Conservation (phyloP, 2,329 filamentous ascomycete species). For the Xylariaceae sp. region DNA sequence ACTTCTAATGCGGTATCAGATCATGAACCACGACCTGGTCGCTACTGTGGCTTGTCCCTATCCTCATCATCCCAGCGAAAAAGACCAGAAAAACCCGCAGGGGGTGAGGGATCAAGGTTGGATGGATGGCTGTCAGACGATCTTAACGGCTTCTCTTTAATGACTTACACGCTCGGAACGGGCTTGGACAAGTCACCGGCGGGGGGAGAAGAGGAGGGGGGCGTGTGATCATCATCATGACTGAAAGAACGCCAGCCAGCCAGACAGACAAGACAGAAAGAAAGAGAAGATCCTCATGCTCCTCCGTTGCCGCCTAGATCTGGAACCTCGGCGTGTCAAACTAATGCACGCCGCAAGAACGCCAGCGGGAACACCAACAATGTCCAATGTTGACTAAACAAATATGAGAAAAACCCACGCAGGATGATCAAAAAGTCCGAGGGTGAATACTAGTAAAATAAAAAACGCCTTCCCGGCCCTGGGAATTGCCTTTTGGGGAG, state of each 20-base stretch:
- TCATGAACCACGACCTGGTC: slow-evolving; percentile 12
- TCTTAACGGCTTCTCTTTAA: slow-evolving; percentile 11
- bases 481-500: slow-evolving; percentile 15
- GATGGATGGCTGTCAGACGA: slow-evolving; percentile 1
- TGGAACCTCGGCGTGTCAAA: not conserved
- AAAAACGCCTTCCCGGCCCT: not conserved
- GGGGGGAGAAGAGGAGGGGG: not conserved
- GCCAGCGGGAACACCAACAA: not conserved
- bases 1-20: slow-evolving; percentile 12
- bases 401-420: not conserved
- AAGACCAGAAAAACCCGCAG: not conserved
- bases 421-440: not conserved
- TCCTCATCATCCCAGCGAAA: slow-evolving; percentile 1
- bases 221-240: not conserved
- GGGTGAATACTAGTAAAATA: not conserved
- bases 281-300: slow-evolving; percentile 1
- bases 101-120: slow-evolving; percentile 15
- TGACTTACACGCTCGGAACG: not conserved
- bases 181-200: not conserved
- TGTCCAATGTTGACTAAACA: slow-evolving; percentile 1
- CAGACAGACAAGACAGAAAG: too few relatives aligned
- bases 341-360: not conserved
- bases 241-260: too few relatives aligned
- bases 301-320: not conserved
- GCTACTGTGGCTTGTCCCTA: slow-evolving; percentile 9